Conservation (phyloP, 108 stramenopile genomes). For the Nitzschia sp. region DNA sequence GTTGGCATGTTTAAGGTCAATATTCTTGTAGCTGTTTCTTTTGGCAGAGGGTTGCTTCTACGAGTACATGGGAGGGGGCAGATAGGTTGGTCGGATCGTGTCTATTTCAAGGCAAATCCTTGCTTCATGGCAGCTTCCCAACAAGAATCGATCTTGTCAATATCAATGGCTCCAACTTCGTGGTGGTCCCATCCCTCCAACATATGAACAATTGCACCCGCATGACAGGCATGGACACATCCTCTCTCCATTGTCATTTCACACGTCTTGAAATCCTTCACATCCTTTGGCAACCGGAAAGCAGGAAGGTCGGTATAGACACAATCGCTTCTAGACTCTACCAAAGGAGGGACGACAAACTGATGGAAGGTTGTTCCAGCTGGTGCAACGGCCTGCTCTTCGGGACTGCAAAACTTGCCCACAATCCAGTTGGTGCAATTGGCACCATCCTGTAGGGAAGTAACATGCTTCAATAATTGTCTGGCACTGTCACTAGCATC, state of each 20-base stretch:
- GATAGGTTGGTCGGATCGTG: too few relatives aligned
- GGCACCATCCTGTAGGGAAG: slow-evolving; percentile 12
- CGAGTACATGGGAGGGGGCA: too few relatives aligned
- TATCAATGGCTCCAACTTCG: slow-evolving; percentile 31
- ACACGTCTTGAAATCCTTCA: slow-evolving; percentile 29
- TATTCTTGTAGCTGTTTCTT: too few relatives aligned
- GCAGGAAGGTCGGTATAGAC: slow-evolving; percentile 30
- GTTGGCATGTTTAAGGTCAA: too few relatives aligned
- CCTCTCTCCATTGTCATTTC: slow-evolving; percentile 32
- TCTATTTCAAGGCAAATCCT: slow-evolving; percentile 18
- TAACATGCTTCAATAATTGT: slow-evolving; percentile 5
- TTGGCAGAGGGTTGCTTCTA: too few relatives aligned
- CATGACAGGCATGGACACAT: slow-evolving; percentile 34
- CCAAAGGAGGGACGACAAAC: slow-evolving; percentile 28
- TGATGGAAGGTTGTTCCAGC: slow-evolving; percentile 30
- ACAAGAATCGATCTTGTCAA: slow-evolving; percentile 8
- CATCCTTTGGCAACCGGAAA: slow-evolving; percentile 21
- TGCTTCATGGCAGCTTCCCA: slow-evolving; percentile 34
- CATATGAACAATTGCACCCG: slow-evolving; percentile 25
- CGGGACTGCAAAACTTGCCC: slow-evolving; percentile 25
- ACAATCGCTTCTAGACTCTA: slow-evolving; percentile 19
- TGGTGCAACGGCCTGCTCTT: slow-evolving; percentile 26
- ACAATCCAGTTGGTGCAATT: slow-evolving; percentile 26
- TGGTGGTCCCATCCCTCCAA: slow-evolving; percentile 30
- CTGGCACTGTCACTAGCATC: slow-evolving; percentile 12